These are phyloP conservation scores for Didymella lethalis DNA, from an alignment of 2,329 filamentous ascomycete species.

Conservation along the genomic window DNA sequence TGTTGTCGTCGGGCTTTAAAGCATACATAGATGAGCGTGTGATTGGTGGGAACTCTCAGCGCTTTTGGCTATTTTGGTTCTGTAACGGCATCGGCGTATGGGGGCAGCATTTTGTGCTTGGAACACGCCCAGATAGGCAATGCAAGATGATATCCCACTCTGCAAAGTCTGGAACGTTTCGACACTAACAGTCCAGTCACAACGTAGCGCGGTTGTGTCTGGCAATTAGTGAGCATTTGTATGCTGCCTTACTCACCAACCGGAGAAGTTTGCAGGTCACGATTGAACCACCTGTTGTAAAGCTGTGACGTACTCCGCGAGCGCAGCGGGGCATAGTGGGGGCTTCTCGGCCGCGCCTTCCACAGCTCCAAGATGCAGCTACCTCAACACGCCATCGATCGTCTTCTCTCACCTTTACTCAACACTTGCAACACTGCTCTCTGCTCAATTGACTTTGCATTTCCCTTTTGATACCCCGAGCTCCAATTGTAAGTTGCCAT, in stretches of 20 bases:
- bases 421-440: constrained; percentile 14
- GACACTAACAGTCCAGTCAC: constrained; percentile 1
- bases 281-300: constrained; percentile 11
- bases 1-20: constrained; percentile 30
- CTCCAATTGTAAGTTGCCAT: constrained; percentile 22
- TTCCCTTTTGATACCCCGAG: constrained; percentile 24
- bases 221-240: constrained; percentile 39
- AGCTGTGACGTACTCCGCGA: constrained; percentile 35
- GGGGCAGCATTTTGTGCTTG: constrained; percentile 47
- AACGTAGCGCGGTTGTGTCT: constrained; percentile 7
- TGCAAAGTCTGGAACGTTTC: constrained; percentile 15
- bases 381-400: constrained; percentile 22
- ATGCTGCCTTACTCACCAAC: constrained; percentile 38
- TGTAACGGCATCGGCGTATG: constrained; percentile 44
- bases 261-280: constrained; percentile 22
- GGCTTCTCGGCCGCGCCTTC: constrained; percentile 32
- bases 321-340: constrained; percentile 22
- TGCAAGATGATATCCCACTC: constrained; percentile 44
- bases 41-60: constrained; percentile 39
- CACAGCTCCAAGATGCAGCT: constrained; percentile 20
- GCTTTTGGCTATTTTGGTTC: constrained; percentile 41
- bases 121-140: constrained; percentile 40
- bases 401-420: constrained; percentile 13
- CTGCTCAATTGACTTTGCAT: constrained; percentile 22
- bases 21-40: constrained; percentile 34